Evolutionary conservation across 139 green algal genomes (phyloP).

Genomic region (Tetraselmis striata): DNA sequence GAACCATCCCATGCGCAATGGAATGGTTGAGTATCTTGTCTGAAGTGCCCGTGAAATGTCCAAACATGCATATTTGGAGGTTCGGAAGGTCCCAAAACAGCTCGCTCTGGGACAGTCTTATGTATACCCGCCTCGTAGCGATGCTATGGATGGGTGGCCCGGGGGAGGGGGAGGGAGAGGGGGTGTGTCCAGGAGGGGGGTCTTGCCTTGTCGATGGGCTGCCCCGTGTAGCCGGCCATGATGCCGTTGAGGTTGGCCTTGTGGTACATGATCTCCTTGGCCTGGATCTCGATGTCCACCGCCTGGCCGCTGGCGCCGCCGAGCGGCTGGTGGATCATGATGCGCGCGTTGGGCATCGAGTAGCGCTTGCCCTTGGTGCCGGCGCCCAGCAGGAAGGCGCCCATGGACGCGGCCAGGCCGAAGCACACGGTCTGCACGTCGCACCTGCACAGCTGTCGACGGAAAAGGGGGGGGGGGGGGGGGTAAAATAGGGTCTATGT

Average conservation of each 20-base stretch:
- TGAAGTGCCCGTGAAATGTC: too few species aligned
- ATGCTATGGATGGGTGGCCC: too few species aligned
- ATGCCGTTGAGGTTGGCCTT: constrained; percentile 97
- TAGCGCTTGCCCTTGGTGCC: constrained; percentile 85
- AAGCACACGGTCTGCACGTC: constrained; percentile 93
- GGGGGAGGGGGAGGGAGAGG: too few species aligned
- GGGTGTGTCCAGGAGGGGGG: neutral
- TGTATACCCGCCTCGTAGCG: too few species aligned
- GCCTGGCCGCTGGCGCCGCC: constrained; percentile 85
- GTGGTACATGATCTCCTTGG: constrained; percentile 99
- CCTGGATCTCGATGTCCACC: constrained; percentile 41
- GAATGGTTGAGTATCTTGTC: too few species aligned
- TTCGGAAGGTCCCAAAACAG: too few species aligned
- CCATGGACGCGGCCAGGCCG: constrained; percentile 97
- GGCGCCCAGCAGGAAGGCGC: constrained; percentile 92
- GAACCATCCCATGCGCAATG: too few species aligned
- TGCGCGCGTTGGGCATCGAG: constrained; percentile 95
- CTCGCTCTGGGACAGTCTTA: too few species aligned
- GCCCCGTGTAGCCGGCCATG: constrained; percentile 82
- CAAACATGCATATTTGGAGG: too few species aligned
- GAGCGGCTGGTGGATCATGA: constrained; percentile 99
- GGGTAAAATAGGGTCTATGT: too few species aligned
- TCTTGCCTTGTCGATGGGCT: constrained; percentile 58
- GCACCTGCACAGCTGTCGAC: constrained; percentile 11
- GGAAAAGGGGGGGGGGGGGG: neutral